Evolutionary conservation across 306 rosid species (phyloP).

Genomic region (apple (Malus domestica)): DNA sequence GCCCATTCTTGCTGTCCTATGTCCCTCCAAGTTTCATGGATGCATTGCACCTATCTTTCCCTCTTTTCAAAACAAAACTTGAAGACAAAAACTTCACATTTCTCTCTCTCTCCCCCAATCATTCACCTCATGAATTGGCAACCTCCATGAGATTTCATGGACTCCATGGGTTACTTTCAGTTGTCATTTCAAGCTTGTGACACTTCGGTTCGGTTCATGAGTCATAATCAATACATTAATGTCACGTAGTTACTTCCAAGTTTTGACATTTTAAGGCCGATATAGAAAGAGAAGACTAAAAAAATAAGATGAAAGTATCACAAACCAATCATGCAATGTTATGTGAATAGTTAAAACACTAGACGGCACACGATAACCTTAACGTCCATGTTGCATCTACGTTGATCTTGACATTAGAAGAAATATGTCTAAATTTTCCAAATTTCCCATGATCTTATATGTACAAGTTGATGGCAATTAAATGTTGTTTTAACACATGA

Average conservation of each 20-base stretch:
- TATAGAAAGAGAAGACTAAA: too few relatives aligned
- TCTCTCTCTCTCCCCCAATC: conserved; percentile 32
- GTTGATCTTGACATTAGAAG: conserved; percentile 25
- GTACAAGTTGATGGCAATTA: conserved; percentile 23
- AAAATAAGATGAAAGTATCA: too few relatives aligned
- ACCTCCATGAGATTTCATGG: conserved; percentile 62
- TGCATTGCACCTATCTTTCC: conserved; percentile 62
- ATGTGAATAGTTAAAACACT: background rate
- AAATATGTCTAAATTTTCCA: background rate
- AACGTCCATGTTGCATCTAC: background rate
- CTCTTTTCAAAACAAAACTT: conserved; percentile 6
- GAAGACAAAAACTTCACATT: conserved; percentile 10
- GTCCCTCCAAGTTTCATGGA: conserved; percentile 45
- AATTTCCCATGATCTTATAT: conserved; percentile 7
- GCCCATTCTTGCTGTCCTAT: conserved; percentile 62
- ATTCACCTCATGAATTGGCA: conserved; percentile 77
- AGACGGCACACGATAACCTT: background rate
- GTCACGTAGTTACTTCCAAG: conserved; percentile 9
- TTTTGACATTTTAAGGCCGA: conserved; percentile 8
- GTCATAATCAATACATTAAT: conserved; percentile 7
- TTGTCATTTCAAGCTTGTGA: background rate
- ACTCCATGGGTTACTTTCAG: conserved; percentile 18
- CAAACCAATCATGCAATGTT: too few relatives aligned
- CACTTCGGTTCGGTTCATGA: background rate
- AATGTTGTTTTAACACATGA: conserved; percentile 8